phyloP scores from a whole-genome alignment of 2,329 filamentous ascomycete genomes.

The Colletotrichum lupini region DNA sequence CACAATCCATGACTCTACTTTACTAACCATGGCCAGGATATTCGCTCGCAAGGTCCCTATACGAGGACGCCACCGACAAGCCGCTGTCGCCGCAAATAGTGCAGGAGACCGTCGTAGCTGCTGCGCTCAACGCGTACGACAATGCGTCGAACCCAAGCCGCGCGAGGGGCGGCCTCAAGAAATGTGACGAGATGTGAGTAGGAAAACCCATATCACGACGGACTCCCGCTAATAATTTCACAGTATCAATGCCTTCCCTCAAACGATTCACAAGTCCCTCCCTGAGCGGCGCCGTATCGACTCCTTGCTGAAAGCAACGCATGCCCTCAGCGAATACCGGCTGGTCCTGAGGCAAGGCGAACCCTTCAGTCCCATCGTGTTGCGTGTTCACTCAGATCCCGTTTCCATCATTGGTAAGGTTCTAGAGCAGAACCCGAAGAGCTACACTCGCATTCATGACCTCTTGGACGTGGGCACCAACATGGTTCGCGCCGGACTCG shows the following conservation, averaged over 20 bases:
- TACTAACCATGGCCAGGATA: conserved; percentile 60
- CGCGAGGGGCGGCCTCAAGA: conserved; percentile 80
- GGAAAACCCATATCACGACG: not conserved
- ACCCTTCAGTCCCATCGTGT: conserved; percentile 80
- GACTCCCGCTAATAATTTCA: conserved; percentile 36
- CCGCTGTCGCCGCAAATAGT: conserved; percentile 63
- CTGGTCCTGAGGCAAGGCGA: conserved; percentile 83
- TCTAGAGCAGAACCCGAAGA: conserved; percentile 78
- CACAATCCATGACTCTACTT: not conserved
- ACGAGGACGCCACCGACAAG: conserved; percentile 61
- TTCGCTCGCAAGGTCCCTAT: conserved; percentile 70
- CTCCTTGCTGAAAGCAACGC: conserved; percentile 77
- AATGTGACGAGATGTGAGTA: conserved; percentile 78
- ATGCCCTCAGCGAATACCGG: conserved; percentile 80
- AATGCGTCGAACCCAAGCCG: conserved; percentile 85
- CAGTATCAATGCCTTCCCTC: conserved; percentile 73
- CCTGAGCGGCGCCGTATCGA: conserved; percentile 66
- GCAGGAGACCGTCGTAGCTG: conserved; percentile 69
- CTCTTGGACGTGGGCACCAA: conserved; percentile 76
- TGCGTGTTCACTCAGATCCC: conserved; percentile 82
- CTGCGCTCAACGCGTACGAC: conserved; percentile 79
- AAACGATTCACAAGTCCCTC: conserved; percentile 63
- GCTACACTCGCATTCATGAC: conserved; percentile 80
- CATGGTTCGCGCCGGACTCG: conserved; percentile 71
- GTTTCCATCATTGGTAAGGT: conserved; percentile 78